Conservation (phyloP, 148 eudicot genomes). For the Silene latifolia region DNA sequence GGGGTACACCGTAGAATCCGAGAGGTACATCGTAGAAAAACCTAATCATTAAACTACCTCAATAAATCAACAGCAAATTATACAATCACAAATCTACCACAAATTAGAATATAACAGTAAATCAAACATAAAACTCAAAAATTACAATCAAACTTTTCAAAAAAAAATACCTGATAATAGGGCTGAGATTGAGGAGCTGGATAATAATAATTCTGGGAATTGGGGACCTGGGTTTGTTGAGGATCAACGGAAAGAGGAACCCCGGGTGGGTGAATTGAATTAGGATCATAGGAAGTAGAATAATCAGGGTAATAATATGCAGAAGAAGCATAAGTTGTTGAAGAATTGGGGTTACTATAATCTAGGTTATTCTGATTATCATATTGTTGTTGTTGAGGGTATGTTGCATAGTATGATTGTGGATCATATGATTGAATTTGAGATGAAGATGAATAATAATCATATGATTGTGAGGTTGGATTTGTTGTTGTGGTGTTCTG, state of each 20-base stretch:
- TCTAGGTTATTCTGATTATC: slow-evolving; percentile 14
- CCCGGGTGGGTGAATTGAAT: slow-evolving; percentile 23
- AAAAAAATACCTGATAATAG: slow-evolving; percentile 22
- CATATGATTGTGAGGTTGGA: slow-evolving; percentile 21
- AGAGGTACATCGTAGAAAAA: no score
- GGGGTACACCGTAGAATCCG: no score
- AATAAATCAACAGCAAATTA: not conserved
- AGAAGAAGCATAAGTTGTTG: slow-evolving; percentile 21
- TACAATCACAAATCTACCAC: not conserved
- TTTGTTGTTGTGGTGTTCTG: not conserved
- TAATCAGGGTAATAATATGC: slow-evolving; percentile 41
- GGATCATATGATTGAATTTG: slow-evolving; percentile 32
- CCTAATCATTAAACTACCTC: not conserved
- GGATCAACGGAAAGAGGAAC: slow-evolving; percentile 20
- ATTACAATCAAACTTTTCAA: not conserved
- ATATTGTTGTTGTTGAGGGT: slow-evolving; percentile 17
- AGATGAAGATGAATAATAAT: slow-evolving; percentile 17
- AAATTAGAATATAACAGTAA: not conserved
- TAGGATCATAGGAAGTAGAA: slow-evolving; percentile 25
- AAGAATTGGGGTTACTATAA: slow-evolving; percentile 15
- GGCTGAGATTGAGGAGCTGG: slow-evolving; percentile 16
- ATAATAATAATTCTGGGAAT: slow-evolving; percentile 27
- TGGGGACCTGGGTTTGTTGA: slow-evolving; percentile 23
- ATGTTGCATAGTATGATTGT: slow-evolving; percentile 26
- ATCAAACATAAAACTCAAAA: not conserved